These are phyloP conservation scores for Thelonectria discophora DNA, from an alignment of 2,329 filamentous ascomycete genomes.

Conservation along the genomic window DNA sequence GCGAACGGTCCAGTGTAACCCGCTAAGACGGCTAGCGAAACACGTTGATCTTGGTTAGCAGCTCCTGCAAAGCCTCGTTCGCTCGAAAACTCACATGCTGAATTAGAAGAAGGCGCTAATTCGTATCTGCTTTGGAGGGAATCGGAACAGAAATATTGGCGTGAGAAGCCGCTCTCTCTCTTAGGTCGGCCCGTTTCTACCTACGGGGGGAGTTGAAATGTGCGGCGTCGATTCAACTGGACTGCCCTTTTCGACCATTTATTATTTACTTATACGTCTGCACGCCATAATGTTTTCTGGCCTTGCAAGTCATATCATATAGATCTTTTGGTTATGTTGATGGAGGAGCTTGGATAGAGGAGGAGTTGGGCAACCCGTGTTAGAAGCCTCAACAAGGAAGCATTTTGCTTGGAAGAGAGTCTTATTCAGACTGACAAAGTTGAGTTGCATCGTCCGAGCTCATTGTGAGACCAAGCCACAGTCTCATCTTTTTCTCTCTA, in stretches of 20 bases:
- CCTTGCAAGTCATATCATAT: not conserved
- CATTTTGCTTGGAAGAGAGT: too few relatives aligned
- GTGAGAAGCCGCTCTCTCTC: conserved; percentile 17
- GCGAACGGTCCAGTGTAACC: conserved; percentile 6
- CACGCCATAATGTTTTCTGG: conserved; percentile 3
- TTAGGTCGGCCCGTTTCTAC: conserved; percentile 11
- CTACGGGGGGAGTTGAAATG: conserved; percentile 29
- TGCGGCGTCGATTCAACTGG: conserved; percentile 26
- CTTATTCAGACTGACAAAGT: too few relatives aligned
- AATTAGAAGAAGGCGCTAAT: conserved; percentile 11
- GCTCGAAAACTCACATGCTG: not conserved
- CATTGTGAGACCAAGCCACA: conserved; percentile 6
- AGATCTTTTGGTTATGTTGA: not conserved
- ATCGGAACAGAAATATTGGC: conserved; percentile 17
- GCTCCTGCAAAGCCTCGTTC: not conserved
- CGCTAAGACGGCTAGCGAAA: conserved; percentile 2
- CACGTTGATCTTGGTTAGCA: not conserved
- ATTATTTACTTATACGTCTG: not conserved
- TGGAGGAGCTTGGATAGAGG: not conserved
- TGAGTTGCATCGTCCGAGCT: conserved; percentile 7
- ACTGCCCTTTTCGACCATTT: conserved; percentile 13
- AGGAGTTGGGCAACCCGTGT: not conserved
- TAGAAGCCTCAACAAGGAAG: not conserved
- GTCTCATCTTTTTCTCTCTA: conserved; percentile 2
- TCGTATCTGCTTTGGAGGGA: not conserved